Evolutionary conservation across 78 protist species (phyloP), one percentile per base, ranked within the genome.

Genomic region (Isochrysis galbana): DNA sequence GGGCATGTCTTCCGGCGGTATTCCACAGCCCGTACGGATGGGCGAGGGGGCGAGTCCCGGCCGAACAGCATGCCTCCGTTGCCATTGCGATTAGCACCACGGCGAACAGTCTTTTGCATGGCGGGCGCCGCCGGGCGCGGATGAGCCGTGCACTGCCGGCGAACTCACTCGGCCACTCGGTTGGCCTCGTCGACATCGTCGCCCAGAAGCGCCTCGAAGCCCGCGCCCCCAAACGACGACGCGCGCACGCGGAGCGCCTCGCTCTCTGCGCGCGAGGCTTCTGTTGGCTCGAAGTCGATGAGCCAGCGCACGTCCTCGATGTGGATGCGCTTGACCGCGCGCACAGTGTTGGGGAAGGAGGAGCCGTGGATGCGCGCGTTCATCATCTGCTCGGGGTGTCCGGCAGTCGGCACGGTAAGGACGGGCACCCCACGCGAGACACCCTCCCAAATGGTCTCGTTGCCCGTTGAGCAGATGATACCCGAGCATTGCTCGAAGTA

Each of bases 391-490:
- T 77, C 84, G 29, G 34, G 34, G 46, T 77, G 84, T 17, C 29
- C 47, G 36, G 2, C 23, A n/a, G 84, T 77, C 47, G 84, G 84
- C 22, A 77, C 23, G 34, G 84, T 77, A 17, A 77, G 47, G 34
- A 77, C 84, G n/a, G 84, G 84, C 84, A 77, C 84, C 34, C 84
- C 84, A 1, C 84, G 84, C 47, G 48, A 77, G 26, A 77, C 84
- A 7, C 47, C 44, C 84, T 77, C 84, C 84, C 84, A 77, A 29
- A 77, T 39, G 47, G 84, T 77, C 84, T 77, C 84, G 46, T 77
- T 77, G 22, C 84, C 84, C 32, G 84, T 21, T 32, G 47, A 39
- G 32, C 5, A 17, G 46, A 77, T 77, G 47, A 77, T 32, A 11
- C 84, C 84, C n/a, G 84, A 39, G 84, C 84, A 77, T 29, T 17